phyloP scores from a whole-genome alignment of 306 rosid genomes.

The Fagus crenata region DNA sequence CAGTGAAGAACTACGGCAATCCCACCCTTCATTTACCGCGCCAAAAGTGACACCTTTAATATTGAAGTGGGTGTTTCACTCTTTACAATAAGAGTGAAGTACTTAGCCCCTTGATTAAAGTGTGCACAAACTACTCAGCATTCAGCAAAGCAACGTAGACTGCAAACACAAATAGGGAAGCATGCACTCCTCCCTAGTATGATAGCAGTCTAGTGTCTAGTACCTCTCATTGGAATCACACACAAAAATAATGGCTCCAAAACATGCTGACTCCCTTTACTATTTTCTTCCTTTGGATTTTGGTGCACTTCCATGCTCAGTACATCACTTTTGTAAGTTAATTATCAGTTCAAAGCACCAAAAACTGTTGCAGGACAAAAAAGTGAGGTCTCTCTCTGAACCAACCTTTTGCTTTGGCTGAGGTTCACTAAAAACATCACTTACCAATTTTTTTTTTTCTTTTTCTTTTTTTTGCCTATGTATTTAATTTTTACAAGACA shows the following conservation, averaged over 20 bases:
- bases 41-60: not conserved
- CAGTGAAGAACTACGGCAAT: not conserved
- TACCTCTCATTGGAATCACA: conserved; percentile 15
- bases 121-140: conserved; percentile 14
- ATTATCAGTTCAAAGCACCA: not conserved
- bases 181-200: conserved; percentile 15
- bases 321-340: not conserved
- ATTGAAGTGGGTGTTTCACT: conserved; percentile 1
- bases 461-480: not conserved
- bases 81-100: not conserved
- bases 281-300: not conserved
- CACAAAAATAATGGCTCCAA: not conserved
- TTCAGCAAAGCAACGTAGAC: conserved; percentile 5
- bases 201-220: not conserved
- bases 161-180: conserved; percentile 2
- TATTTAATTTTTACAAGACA: not conserved
- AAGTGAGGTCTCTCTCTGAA: not conserved
- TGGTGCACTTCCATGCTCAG: not conserved
- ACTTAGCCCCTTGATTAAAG: conserved; percentile 3
- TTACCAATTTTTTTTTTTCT: not conserved
- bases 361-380: not conserved
- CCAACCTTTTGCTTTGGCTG: not conserved
- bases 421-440: not conserved
- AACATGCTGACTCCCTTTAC: not conserved
- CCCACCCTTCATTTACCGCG: not conserved